Percentiles rank a stretch among this genome's conserved stretches.
Conservation (phyloP, 805 yeast genomes). For the Dipodascus geniculatus region DNA sequence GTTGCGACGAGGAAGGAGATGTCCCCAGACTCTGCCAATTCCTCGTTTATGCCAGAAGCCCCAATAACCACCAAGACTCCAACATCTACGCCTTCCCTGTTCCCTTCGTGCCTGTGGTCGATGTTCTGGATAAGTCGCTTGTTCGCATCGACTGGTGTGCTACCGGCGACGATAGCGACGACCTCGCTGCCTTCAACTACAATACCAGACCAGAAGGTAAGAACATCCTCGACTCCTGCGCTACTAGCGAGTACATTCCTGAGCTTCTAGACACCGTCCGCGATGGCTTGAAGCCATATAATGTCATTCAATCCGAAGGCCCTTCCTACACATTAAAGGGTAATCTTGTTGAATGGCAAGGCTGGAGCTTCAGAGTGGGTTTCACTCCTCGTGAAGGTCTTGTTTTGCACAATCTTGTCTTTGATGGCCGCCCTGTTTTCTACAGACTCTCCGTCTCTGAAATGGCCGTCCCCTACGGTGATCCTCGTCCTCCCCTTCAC, state of each 20-base stretch:
- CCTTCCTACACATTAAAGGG: constrained; percentile 51
- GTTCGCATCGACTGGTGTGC: constrained; percentile 69
- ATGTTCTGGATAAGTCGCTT: constrained; percentile 45
- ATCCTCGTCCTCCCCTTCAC: constrained; percentile 72
- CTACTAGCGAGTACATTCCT: constrained; percentile 37
- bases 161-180: constrained; percentile 52
- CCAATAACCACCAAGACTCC: constrained; percentile 25
- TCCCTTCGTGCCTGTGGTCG: constrained; percentile 67
- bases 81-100: constrained; percentile 49
- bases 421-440: constrained; percentile 65
- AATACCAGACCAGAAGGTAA: constrained; percentile 45
- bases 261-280: constrained; percentile 19
- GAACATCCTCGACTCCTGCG: constrained; percentile 60
- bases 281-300: constrained; percentile 59
- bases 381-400: constrained; percentile 70
- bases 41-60: constrained; percentile 67
- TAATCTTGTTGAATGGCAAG: constrained; percentile 63
- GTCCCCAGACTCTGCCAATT: constrained; percentile 41
- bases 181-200: constrained; percentile 32
- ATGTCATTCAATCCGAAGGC: constrained; percentile 81
- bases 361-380: constrained; percentile 67
- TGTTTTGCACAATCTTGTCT: constrained; percentile 58
- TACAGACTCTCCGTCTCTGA: constrained; percentile 66
- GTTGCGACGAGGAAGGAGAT: constrained; percentile 47
- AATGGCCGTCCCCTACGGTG: constrained; percentile 85